A percentile compares a stretch with the other conserved stretches of the same genome.
Conservation (phyloP, 2,329 filamentous ascomycete genomes). For the Penicillium palitans region DNA sequence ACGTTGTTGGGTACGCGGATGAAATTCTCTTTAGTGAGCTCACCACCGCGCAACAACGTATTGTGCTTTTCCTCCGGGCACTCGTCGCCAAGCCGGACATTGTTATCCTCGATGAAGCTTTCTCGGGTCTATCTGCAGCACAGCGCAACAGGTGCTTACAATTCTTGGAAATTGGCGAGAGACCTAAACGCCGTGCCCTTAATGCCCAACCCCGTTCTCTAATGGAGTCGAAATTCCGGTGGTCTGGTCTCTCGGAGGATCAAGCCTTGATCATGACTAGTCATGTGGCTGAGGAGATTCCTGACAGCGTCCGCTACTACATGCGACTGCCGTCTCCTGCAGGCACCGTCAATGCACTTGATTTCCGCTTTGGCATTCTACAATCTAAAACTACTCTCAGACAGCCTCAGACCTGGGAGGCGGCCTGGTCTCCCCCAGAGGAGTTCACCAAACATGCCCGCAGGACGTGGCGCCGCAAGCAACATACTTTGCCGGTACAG, state of each 20-base stretch:
- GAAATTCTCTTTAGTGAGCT: conserved; percentile 71
- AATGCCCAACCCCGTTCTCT: not conserved
- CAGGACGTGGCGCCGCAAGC: not conserved
- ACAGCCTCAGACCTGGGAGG: conserved; percentile 29
- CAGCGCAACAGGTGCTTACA: conserved; percentile 84
- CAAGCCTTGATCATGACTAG: conserved; percentile 92
- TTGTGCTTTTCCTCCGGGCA: conserved; percentile 80
- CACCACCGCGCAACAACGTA: conserved; percentile 61
- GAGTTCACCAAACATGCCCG: conserved; percentile 14
- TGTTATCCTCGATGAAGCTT: conserved; percentile 83
- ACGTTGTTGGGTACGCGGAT: conserved; percentile 65
- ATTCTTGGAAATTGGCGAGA: conserved; percentile 70
- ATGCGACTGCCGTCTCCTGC: conserved; percentile 67
- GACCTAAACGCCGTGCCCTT: conserved; percentile 42
- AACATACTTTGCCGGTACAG: not conserved
- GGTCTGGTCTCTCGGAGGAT: conserved; percentile 60
- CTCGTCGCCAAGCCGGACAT: conserved; percentile 79
- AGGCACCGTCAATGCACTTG: conserved; percentile 25
- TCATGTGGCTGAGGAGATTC: conserved; percentile 87
- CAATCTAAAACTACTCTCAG: conserved; percentile 22
- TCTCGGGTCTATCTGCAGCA: conserved; percentile 77
- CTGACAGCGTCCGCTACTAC: conserved; percentile 78
- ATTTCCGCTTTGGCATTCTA: conserved; percentile 36
- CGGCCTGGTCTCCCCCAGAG: conserved; percentile 29
- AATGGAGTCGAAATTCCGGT: conserved; percentile 13